phyloP scores from a whole-genome alignment of 2,329 filamentous ascomycete species.

The Boeremia lycopersici region DNA sequence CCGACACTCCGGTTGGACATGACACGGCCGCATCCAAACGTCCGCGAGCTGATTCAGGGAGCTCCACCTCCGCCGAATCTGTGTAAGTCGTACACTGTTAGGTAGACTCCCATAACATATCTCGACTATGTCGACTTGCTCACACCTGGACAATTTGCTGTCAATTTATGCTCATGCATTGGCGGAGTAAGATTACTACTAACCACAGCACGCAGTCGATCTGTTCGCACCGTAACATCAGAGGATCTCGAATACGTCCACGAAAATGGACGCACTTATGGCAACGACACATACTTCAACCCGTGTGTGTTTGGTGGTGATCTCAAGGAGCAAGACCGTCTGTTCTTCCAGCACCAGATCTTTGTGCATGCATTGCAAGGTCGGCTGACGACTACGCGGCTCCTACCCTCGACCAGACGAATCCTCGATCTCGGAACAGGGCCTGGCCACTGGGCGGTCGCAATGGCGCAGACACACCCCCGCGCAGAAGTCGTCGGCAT shows the following conservation, averaged over 20 bases:
- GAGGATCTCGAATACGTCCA: conserved; percentile 62
- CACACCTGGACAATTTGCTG: background rate
- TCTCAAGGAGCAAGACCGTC: conserved; percentile 66
- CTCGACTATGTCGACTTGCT: too few relatives aligned
- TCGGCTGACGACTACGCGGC: conserved; percentile 43
- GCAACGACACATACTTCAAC: conserved; percentile 68
- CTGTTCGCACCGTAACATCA: conserved; percentile 46
- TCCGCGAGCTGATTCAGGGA: conserved; percentile 39
- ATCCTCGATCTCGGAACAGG: conserved; percentile 55
- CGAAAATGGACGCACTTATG: conserved; percentile 66
- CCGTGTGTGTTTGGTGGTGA: conserved; percentile 60
- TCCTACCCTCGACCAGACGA: conserved; percentile 32
- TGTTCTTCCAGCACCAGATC: conserved; percentile 67
- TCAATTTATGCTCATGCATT: background rate
- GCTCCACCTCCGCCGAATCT: conserved; percentile 41
- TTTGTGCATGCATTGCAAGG: conserved; percentile 55
- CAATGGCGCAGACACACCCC: conserved; percentile 53
- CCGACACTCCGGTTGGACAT: conserved; percentile 44
- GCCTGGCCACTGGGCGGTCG: conserved; percentile 57
- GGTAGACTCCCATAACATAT: too few relatives aligned
- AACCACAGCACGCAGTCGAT: conserved; percentile 30
- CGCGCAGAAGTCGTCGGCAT: conserved; percentile 57
- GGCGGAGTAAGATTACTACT: background rate
- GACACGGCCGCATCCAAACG: conserved; percentile 44
- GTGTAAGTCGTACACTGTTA: conserved; percentile 33